Evolutionary conservation across 2,329 filamentous ascomycete species (phyloP), one percentile per base, ranked within the genome.

Genomic region (Colletotrichum navitas): DNA sequence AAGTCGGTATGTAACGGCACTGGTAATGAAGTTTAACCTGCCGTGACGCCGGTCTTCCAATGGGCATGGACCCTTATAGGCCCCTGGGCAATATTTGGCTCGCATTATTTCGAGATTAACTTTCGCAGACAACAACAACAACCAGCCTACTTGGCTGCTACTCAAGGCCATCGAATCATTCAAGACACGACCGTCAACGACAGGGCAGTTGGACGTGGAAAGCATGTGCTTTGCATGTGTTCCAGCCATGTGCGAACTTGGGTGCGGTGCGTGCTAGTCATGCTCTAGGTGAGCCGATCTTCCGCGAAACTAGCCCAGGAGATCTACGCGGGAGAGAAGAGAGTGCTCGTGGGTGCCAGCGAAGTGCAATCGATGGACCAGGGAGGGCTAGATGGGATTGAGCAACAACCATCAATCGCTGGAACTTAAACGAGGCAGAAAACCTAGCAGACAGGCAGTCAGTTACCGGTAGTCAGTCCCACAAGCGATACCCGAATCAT

Each of bases 181-280:
- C 16, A 58, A 51, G 59, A 56, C 63, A 62, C 14, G 49, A 68
- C 58, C 49, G 64, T 43, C 41, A 24, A 66, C 34, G 32, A 45
- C 24, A 47, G 32, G 10, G 36, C 49, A 61, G 16, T 32, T 26
- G 26, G 26, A 62, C 24, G 43, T 63, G 51, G 64, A 54, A 63
- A 59, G 36, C 68, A 68, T 64, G 65, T 71, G 68, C 43, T 68
- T 60, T 41, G 45, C 52, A 68, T 59, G 59, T 68, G 68, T 54
- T 59, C 65, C 49, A 26, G 55, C 67, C 63, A 47, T 58, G 41
- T 56, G 51, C 34, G 51, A 34, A n/a, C 36, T 39, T 29, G 43
- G 39, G 41, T 16, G 49, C 56, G 43, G 52, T 55, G 58, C 43
- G 39, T 65, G n/a, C 45, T 51, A 47, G 43, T 29, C 58, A 58